These are phyloP conservation scores for Rhizopogon roseolus DNA, from an alignment of 768 basidiomycete genomes.

Conservation along the genomic window DNA sequence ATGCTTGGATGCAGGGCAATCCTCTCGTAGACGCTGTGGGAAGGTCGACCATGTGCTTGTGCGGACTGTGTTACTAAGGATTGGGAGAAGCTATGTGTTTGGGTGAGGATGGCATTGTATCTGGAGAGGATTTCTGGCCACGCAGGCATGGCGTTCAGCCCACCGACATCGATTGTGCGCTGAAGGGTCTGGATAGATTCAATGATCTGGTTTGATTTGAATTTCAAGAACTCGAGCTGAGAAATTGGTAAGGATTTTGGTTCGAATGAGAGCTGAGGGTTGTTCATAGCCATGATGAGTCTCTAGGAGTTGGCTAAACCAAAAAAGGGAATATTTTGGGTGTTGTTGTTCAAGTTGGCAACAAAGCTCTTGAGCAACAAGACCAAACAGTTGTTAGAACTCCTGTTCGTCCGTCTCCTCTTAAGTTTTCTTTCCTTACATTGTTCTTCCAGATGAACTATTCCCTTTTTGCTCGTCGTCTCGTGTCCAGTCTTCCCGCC, in stretches of 20 bases:
- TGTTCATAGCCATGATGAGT: slow-evolving; percentile 2
- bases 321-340: slow-evolving; percentile 1
- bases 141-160: slow-evolving; percentile 59
- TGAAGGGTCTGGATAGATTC: slow-evolving; percentile 69
- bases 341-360: neutral
- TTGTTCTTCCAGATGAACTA: slow-evolving; percentile 4
- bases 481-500: neutral
- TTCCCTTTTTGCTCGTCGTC: slow-evolving; percentile 12
- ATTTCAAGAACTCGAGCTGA: slow-evolving; percentile 72
- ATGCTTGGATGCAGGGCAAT: slow-evolving; percentile 65
- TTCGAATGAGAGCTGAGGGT: slow-evolving; percentile 18
- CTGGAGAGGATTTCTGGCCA: slow-evolving; percentile 88
- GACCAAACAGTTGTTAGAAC: slow-evolving; percentile 1
- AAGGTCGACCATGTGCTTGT: slow-evolving; percentile 6
- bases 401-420: neutral
- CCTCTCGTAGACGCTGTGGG: slow-evolving; percentile 45
- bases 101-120: slow-evolving; percentile 80
- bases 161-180: slow-evolving; percentile 55
- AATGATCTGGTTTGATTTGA: slow-evolving; percentile 75
- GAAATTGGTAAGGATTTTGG: slow-evolving; percentile 48
- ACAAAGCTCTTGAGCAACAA: neutral
- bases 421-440: neutral
- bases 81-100: slow-evolving; percentile 73
- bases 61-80: slow-evolving; percentile 38
- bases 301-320: neutral